Percentiles rank a stretch among this genome's conserved stretches.
These are phyloP conservation scores for Verruconis gallopava DNA, from an alignment of 2,329 filamentous ascomycete species.

Conservation along the genomic window DNA sequence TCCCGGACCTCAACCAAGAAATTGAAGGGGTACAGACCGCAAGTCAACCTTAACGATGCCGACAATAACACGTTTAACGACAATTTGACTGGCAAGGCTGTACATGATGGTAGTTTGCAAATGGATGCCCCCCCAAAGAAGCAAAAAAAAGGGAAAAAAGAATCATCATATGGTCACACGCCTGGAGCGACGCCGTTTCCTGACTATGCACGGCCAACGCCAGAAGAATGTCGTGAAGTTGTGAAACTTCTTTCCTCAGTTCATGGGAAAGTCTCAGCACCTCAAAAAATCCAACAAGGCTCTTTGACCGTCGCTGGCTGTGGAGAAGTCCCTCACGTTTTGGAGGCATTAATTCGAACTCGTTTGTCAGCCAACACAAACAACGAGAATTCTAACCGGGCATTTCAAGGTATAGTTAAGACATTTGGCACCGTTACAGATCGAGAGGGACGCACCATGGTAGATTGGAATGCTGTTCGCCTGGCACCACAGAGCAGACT, in stretches of 20 bases:
- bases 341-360: conserved; percentile 51
- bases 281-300: conserved; percentile 47
- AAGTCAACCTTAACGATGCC: too few relatives aligned
- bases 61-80: too few relatives aligned
- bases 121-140: neutral
- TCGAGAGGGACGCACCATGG: conserved; percentile 55
- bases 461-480: conserved; percentile 62
- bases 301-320: conserved; percentile 60
- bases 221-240: conserved; percentile 57
- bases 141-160: conserved; percentile 18
- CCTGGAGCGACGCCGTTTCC: conserved; percentile 52
- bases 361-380: conserved; percentile 49
- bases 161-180: conserved; percentile 31
- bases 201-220: conserved; percentile 49
- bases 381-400: conserved; percentile 47
- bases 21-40: too few relatives aligned
- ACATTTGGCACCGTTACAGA: conserved; percentile 50
- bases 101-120: too few relatives aligned
- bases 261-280: conserved; percentile 53
- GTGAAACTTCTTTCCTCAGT: conserved; percentile 48
- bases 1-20: conserved; percentile 21
- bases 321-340: conserved; percentile 51
- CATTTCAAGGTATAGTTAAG: conserved; percentile 51
- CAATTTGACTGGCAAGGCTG: too few relatives aligned
- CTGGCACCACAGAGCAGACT: conserved; percentile 46